A percentile compares a stretch with the other conserved stretches of the same genome.
phyloP scores from a whole-genome alignment of 177 flowering plant species.

The Tripterygium wilfordii region DNA sequence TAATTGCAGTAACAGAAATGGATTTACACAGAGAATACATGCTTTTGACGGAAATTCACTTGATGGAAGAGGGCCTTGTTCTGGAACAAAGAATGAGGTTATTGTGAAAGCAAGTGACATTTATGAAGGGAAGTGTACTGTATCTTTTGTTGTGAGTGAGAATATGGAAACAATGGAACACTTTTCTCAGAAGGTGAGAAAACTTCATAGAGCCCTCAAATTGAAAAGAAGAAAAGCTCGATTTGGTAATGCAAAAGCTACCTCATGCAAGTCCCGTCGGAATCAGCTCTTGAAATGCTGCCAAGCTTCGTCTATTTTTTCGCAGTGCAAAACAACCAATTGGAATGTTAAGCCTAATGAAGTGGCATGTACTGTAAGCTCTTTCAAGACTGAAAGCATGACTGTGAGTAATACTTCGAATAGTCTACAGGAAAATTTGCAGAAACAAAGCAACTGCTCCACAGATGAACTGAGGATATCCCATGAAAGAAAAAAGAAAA shows the following conservation, averaged over 20 bases:
- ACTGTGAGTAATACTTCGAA: background rate
- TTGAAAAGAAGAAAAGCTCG: slow-evolving; percentile 26
- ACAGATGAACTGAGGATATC: slow-evolving; percentile 4
- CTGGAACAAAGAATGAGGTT: slow-evolving; percentile 19
- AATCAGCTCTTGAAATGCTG: slow-evolving; percentile 10
- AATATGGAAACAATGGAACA: slow-evolving; percentile 11
- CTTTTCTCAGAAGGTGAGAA: slow-evolving; percentile 10
- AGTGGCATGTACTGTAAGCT: background rate
- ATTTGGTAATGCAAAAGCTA: slow-evolving; percentile 21
- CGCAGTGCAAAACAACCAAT: slow-evolving; percentile 14
- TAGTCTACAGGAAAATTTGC: slow-evolving; percentile 7
- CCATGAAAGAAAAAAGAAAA: slow-evolving; percentile 16
- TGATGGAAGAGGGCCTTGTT: slow-evolving; percentile 24
- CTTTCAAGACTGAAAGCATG: slow-evolving; percentile 3
- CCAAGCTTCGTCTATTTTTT: slow-evolving; percentile 15
- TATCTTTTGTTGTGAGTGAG: slow-evolving; percentile 16
- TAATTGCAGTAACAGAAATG: slow-evolving; percentile 42
- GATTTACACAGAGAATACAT: slow-evolving; percentile 70
- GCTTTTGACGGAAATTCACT: slow-evolving; percentile 44
- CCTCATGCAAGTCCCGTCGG: slow-evolving; percentile 6
- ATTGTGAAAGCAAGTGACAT: slow-evolving; percentile 15
- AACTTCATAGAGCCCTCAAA: slow-evolving; percentile 14
- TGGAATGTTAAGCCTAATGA: slow-evolving; percentile 7
- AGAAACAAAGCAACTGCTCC: slow-evolving; percentile 2
- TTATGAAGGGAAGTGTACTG: slow-evolving; percentile 11